Percentiles rank a stretch among this genome's conserved stretches.
Evolutionary conservation across 805 yeast genomes (phyloP).

Genomic region (Metschnikowia kofuensis): DNA sequence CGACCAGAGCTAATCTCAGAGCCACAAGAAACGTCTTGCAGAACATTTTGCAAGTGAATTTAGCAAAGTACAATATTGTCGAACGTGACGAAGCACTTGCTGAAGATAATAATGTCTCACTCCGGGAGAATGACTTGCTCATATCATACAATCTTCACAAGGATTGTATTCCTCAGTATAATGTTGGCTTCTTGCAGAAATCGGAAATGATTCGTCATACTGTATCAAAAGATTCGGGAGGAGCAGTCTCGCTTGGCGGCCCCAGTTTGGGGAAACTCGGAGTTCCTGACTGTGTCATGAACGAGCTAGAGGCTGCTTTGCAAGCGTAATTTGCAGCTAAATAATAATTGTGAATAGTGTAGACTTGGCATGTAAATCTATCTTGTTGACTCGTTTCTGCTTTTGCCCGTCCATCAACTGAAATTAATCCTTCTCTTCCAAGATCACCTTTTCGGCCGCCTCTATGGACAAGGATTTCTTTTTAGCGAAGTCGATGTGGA

Average conservation of each 20-base stretch:
- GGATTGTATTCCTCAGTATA: slow-evolving; percentile 76
- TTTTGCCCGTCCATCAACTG: background rate
- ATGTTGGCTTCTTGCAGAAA: slow-evolving; percentile 59
- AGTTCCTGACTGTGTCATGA: slow-evolving; percentile 79
- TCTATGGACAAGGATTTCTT: slow-evolving; percentile 26
- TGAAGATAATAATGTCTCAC: slow-evolving; percentile 7
- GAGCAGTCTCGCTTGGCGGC: slow-evolving; percentile 62
- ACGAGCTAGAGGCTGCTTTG: slow-evolving; percentile 57
- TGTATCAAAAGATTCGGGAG: slow-evolving; percentile 30
- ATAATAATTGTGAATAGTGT: background rate
- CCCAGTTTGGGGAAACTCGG: slow-evolving; percentile 76
- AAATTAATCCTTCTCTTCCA: slow-evolving; percentile 2
- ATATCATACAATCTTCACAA: slow-evolving; percentile 32
- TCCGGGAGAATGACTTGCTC: slow-evolving; percentile 26
- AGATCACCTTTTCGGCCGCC: slow-evolving; percentile 11
- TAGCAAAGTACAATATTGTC: slow-evolving; percentile 22
- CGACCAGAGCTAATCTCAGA: slow-evolving; percentile 23
- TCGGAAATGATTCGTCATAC: slow-evolving; percentile 34
- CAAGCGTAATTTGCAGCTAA: background rate
- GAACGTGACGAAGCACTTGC: slow-evolving; percentile 25
- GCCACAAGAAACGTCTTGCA: slow-evolving; percentile 26
- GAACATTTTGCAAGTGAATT: slow-evolving; percentile 24
- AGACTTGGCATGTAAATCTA: background rate
- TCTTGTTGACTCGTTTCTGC: background rate
- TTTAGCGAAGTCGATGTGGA: slow-evolving; percentile 37